Evolutionary conservation across 2,329 filamentous ascomycete genomes (phyloP).

Genomic region (Beauveria brongniartii): DNA sequence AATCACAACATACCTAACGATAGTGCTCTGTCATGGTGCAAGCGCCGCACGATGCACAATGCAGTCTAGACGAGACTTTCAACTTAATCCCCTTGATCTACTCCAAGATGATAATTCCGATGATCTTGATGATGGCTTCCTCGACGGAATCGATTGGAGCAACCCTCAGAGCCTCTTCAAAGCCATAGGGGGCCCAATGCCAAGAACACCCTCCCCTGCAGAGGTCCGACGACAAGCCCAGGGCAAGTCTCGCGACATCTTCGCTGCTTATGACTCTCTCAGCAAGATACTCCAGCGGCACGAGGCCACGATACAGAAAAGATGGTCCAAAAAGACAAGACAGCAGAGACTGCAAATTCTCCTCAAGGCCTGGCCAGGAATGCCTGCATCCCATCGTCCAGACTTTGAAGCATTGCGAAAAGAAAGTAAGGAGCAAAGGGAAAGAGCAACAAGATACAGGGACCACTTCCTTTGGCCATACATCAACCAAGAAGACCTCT

Average conservation of each 20-base stretch:
- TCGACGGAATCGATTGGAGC: background rate
- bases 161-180: background rate
- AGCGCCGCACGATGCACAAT: background rate
- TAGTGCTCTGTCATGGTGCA: too few relatives aligned
- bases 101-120: background rate
- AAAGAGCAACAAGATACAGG: slow-evolving; percentile 10
- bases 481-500: slow-evolving; percentile 50
- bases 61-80: background rate
- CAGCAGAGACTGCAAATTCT: slow-evolving; percentile 38
- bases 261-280: slow-evolving; percentile 23
- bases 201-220: background rate
- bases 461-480: slow-evolving; percentile 41
- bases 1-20: too few relatives aligned
- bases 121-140: background rate
- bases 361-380: slow-evolving; percentile 39
- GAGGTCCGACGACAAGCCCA: slow-evolving; percentile 13
- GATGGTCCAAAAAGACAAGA: slow-evolving; percentile 47
- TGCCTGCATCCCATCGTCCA: slow-evolving; percentile 41
- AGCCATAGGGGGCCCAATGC: background rate
- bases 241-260: slow-evolving; percentile 3
- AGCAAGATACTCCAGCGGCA: slow-evolving; percentile 39
- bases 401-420: slow-evolving; percentile 36
- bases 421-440: slow-evolving; percentile 13
- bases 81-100: background rate
- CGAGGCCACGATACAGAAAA: slow-evolving; percentile 41